These are phyloP conservation scores for Dendrostoma leiphaemia DNA, from an alignment of 2,329 filamentous ascomycete genomes.

Conservation along the genomic window DNA sequence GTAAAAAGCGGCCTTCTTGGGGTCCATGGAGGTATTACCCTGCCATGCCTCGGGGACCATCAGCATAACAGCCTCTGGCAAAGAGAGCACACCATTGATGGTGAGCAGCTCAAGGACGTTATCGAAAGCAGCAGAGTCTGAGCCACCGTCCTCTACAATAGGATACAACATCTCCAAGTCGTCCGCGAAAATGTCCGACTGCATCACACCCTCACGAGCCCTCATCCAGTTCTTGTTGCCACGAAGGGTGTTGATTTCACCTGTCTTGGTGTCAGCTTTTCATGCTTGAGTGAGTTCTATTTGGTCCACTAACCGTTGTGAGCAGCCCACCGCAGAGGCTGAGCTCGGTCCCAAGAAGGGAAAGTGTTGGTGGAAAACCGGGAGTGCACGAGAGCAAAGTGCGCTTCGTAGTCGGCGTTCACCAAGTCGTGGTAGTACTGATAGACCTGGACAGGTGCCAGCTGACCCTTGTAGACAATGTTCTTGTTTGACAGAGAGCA, in stretches of 20 bases:
- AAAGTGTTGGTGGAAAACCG: constrained; percentile 99
- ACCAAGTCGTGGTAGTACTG: constrained; percentile 97
- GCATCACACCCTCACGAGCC: constrained; percentile 90
- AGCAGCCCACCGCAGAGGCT: constrained; percentile 93
- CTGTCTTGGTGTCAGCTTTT: constrained; percentile 31
- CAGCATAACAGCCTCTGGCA: constrained; percentile 96
- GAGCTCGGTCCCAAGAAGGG: constrained; percentile 95
- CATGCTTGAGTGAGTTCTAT: background rate
- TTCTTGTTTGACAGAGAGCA: constrained; percentile 97
- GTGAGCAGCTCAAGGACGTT: constrained; percentile 92
- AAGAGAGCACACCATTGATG: constrained; percentile 92
- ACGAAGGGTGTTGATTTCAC: constrained; percentile 93
- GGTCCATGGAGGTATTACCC: constrained; percentile 87
- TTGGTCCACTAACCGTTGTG: constrained; percentile 72
- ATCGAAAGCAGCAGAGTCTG: constrained; percentile 95
- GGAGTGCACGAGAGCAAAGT: constrained; percentile 95
- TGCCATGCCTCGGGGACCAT: constrained; percentile 99
- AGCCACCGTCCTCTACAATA: constrained; percentile 94
- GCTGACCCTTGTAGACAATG: constrained; percentile 98
- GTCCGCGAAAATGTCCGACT: constrained; percentile 87
- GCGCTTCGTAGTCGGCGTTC: constrained; percentile 94
- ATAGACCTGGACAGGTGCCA: constrained; percentile 93
- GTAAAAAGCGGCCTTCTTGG: constrained; percentile 94
- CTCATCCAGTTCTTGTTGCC: constrained; percentile 99
- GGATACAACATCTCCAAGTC: constrained; percentile 90